Evolutionary conservation across 2,329 filamentous ascomycete genomes (phyloP), one percentile per base, ranked within the genome.

Genomic region (Clonostachys byssicola): DNA sequence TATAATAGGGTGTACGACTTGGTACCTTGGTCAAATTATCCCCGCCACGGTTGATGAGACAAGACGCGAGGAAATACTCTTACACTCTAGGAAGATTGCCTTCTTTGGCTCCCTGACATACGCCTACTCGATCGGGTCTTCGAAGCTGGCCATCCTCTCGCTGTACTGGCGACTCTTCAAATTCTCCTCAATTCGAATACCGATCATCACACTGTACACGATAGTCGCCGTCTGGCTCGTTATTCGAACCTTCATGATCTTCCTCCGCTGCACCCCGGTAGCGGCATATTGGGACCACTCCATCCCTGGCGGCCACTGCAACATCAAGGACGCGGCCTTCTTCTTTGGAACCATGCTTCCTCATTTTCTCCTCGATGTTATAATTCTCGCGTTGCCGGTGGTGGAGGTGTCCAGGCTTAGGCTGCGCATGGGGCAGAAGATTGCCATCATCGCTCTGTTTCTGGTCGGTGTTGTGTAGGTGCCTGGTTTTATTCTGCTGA

Each of bases 81-180:
- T 30, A 2, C 23, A 30, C 23, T 30, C 23, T 9, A 30, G 23
- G 23, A 30, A 30, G 23, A 30, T 30, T 10, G 23, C 23, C 23
- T 30, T 30, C 23, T 30, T 30, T 9, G 10, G 23, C 9, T 30
- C 23, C 23, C 8, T 30, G 23, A 30, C 23, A 30, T 45, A 45
- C 44, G 35, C 44, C 44, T 40, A n/a, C 16, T 45, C 44, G n/a
- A 17, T 45, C 34, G 44, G 10, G n/a, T 35, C 16, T 6, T 45
- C 44, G n/a, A 45, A 45, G 20, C 16, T 45, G n/a, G 38, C 44
- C 34, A 40, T 45, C 35, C 44, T 45, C n/a, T n/a, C 44, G n/a
- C 34, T 45, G n/a, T 45, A 45, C 44, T 45, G 44, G 44, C 44
- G 44, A 17, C 16, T 45, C 33, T 45, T 45, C 35, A 34, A 45